Percentiles rank a stretch among this genome's conserved stretches.
Conservation (phyloP, 176 grass and related monocot species). For the Calamus simplicifolius region DNA sequence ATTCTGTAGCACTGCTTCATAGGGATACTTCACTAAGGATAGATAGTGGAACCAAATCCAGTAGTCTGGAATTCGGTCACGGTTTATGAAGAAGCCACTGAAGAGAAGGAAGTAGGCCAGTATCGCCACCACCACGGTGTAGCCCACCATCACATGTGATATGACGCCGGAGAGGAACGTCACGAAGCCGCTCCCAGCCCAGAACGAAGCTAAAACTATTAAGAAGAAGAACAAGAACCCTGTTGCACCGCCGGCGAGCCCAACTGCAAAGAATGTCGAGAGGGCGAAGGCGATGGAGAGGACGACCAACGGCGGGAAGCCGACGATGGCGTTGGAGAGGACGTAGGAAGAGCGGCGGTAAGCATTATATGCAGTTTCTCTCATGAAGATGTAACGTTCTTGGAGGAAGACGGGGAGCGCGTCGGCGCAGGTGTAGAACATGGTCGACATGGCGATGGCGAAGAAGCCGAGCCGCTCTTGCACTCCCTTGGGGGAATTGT, state of each 20-base stretch:
- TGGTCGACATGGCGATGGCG: slow-evolving; percentile 98
- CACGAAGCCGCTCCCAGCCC: slow-evolving; percentile 82
- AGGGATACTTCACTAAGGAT: slow-evolving; percentile 97
- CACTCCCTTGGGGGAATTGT: slow-evolving; percentile 83
- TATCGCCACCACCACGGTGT: slow-evolving; percentile 67
- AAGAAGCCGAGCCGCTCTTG: slow-evolving; percentile 90
- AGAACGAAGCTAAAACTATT: slow-evolving; percentile 88
- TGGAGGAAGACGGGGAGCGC: slow-evolving; percentile 92
- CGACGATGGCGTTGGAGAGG: slow-evolving; percentile 78
- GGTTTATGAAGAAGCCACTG: slow-evolving; percentile 95
- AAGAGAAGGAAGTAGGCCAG: slow-evolving; percentile 94
- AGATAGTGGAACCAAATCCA: slow-evolving; percentile 99
- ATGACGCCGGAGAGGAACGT: slow-evolving; percentile 93
- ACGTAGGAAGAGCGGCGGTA: slow-evolving; percentile 96
- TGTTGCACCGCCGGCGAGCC: slow-evolving; percentile 46
- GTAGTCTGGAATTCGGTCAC: slow-evolving; percentile 68
- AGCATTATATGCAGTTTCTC: slow-evolving; percentile 95
- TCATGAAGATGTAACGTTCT: slow-evolving; percentile 98
- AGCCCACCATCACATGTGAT: slow-evolving; percentile 69
- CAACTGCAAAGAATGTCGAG: slow-evolving; percentile 93
- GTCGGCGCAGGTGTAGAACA: slow-evolving; percentile 98
- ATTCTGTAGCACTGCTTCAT: slow-evolving; percentile 92
- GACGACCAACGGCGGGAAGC: slow-evolving; percentile 65
- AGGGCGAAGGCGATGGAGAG: slow-evolving; percentile 84
- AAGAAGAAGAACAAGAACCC: slow-evolving; percentile 90